A percentile compares a stretch with the other conserved stretches of the same genome.
These are phyloP conservation scores for Neurospora sp. DNA, from an alignment of 495 filamentous ascomycete genomes.

Conservation along the genomic window DNA sequence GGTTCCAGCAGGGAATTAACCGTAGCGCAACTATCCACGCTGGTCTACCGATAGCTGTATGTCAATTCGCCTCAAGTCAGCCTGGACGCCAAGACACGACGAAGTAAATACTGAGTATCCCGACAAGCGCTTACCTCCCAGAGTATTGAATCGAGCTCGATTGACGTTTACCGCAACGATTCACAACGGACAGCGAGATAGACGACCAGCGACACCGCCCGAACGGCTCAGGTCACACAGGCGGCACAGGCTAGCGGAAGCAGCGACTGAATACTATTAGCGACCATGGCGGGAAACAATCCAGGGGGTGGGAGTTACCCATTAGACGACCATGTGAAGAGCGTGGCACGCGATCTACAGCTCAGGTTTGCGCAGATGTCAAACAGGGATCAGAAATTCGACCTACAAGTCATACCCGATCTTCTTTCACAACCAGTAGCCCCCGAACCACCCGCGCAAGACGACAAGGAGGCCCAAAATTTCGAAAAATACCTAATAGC, in stretches of 20 bases:
- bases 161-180: neutral
- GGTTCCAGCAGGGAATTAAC: neutral
- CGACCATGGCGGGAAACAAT: neutral
- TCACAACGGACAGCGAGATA: neutral
- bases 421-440: neutral
- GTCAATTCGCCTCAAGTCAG: neutral
- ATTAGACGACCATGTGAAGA: neutral
- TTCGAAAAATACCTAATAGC: conserved; percentile 77
- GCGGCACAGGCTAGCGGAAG: neutral
- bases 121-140: neutral
- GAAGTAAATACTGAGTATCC: neutral
- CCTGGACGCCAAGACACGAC: neutral
- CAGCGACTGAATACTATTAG: neutral
- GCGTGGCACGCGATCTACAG: neutral
- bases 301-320: neutral
- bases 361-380: neutral
- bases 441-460: conserved; percentile 43
- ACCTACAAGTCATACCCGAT: neutral
- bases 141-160: neutral
- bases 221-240: neutral
- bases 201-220: neutral
- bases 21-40: neutral
- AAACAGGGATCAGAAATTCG: neutral
- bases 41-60: neutral
- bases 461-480: conserved; percentile 62